These are phyloP conservation scores for Penicillium canescens DNA, from an alignment of 495 filamentous ascomycete genomes.

Conservation along the genomic window DNA sequence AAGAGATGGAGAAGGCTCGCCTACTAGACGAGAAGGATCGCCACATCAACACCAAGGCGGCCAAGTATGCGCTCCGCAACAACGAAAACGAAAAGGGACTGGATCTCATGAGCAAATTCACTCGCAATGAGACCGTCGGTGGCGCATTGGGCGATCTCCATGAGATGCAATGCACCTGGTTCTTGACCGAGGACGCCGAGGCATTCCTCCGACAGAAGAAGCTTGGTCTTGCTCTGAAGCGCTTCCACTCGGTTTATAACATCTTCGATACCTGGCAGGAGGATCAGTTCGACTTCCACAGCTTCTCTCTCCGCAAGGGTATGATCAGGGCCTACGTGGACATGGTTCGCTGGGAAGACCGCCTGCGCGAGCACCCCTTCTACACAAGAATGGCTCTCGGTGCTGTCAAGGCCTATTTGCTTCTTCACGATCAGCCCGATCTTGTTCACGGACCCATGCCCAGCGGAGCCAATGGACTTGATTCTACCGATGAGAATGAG, in stretches of 20 bases:
- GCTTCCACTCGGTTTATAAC: slow-evolving; percentile 80
- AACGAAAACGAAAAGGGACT: slow-evolving; percentile 83
- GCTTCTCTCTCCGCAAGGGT: slow-evolving; percentile 91
- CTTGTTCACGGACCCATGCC: slow-evolving; percentile 56
- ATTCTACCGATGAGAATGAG: slow-evolving; percentile 64
- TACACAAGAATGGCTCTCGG: slow-evolving; percentile 83
- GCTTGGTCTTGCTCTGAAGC: slow-evolving; percentile 83
- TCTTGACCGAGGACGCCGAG: slow-evolving; percentile 90
- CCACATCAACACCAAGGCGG: slow-evolving; percentile 97
- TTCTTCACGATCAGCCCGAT: slow-evolving; percentile 74
- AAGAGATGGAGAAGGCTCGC: slow-evolving; percentile 86
- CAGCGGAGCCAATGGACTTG: slow-evolving; percentile 57
- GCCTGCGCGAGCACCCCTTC: slow-evolving; percentile 87
- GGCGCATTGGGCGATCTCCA: slow-evolving; percentile 88
- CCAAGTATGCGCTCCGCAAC: slow-evolving; percentile 95
- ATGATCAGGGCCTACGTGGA: slow-evolving; percentile 94
- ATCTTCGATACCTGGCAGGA: slow-evolving; percentile 98
- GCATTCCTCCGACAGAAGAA: slow-evolving; percentile 82
- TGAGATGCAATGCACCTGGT: slow-evolving; percentile 99
- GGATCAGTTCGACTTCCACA: slow-evolving; percentile 98
- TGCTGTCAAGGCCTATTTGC: slow-evolving; percentile 77
- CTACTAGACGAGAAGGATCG: slow-evolving; percentile 84
- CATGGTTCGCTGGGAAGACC: slow-evolving; percentile 95
- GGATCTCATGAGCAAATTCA: slow-evolving; percentile 92
- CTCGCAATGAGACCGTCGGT: slow-evolving; percentile 81